Percentiles rank a stretch among this genome's conserved stretches.
phyloP scores from a whole-genome alignment of 805 yeast species.

The Teunomyces kruisii region DNA sequence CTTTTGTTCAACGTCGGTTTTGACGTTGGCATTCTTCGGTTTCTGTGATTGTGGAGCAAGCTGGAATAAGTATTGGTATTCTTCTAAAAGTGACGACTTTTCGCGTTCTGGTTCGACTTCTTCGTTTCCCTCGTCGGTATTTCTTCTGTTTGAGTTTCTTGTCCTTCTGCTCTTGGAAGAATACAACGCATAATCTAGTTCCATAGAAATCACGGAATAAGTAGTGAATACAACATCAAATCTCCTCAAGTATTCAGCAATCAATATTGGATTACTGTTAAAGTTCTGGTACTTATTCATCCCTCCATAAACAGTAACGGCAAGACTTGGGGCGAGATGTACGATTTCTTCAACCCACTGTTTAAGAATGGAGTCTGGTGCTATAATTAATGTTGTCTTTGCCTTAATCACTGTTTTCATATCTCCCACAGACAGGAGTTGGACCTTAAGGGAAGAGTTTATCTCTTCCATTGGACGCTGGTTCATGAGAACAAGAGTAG shows the following conservation, averaged over 20 bases:
- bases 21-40: conserved; percentile 28
- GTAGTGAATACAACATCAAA: conserved; percentile 83
- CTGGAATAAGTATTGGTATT: conserved; percentile 27
- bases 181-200: conserved; percentile 76
- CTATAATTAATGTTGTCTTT: conserved; percentile 76
- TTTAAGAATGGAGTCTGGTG: conserved; percentile 77
- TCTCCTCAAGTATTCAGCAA: conserved; percentile 55
- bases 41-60: conserved; percentile 21
- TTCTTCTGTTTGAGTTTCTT: conserved; percentile 34
- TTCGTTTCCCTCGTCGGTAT: conserved; percentile 11
- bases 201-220: conserved; percentile 67
- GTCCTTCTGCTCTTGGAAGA: conserved; percentile 57
- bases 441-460: conserved; percentile 26
- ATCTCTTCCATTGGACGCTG: conserved; percentile 45
- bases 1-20: conserved; percentile 16
- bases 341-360: conserved; percentile 85
- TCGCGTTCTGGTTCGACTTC: conserved; percentile 10
- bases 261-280: conserved; percentile 32
- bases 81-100: conserved; percentile 6
- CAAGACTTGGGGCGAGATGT: conserved; percentile 57
- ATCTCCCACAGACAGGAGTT: conserved; percentile 37
- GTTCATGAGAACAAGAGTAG: conserved; percentile 63
- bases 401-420: conserved; percentile 48
- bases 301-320: conserved; percentile 66
- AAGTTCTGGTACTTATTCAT: conserved; percentile 25